Conservation (phyloP, 805 yeast species). For the Pichia scutulata region DNA sequence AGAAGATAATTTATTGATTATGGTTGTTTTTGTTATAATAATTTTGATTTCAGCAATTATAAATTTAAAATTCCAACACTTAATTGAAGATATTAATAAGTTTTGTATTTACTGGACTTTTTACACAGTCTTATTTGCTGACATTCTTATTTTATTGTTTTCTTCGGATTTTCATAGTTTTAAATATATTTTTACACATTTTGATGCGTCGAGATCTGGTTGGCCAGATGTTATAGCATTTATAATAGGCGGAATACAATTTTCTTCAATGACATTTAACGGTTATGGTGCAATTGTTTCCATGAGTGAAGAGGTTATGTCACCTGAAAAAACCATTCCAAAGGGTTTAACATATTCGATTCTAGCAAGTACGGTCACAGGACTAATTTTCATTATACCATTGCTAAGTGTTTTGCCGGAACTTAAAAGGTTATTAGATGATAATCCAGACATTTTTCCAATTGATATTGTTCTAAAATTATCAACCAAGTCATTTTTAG, state of each 20-base stretch:
- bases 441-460: constrained; percentile 65
- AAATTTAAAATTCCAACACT: constrained; percentile 51
- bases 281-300: constrained; percentile 81
- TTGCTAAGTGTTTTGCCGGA: constrained; percentile 68
- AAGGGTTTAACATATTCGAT: constrained; percentile 64
- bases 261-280: constrained; percentile 70
- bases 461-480: constrained; percentile 68
- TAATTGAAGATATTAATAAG: constrained; percentile 56
- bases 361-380: constrained; percentile 55
- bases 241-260: constrained; percentile 73
- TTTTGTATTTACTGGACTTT: constrained; percentile 71
- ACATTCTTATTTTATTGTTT: constrained; percentile 50
- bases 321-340: constrained; percentile 69
- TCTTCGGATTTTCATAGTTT: constrained; percentile 52
- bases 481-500: constrained; percentile 59
- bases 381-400: constrained; percentile 66
- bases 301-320: constrained; percentile 72
- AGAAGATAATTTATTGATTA: constrained; percentile 47
- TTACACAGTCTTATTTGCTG: constrained; percentile 62
- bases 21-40: constrained; percentile 47
- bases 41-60: constrained; percentile 54
- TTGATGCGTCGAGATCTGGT: constrained; percentile 68
- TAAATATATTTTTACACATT: constrained; percentile 51
- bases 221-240: constrained; percentile 69
- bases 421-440: constrained; percentile 44